Evolutionary conservation across 192 early-diverging fungal genomes (phyloP).

Genomic region (Linnemannia exigua): DNA sequence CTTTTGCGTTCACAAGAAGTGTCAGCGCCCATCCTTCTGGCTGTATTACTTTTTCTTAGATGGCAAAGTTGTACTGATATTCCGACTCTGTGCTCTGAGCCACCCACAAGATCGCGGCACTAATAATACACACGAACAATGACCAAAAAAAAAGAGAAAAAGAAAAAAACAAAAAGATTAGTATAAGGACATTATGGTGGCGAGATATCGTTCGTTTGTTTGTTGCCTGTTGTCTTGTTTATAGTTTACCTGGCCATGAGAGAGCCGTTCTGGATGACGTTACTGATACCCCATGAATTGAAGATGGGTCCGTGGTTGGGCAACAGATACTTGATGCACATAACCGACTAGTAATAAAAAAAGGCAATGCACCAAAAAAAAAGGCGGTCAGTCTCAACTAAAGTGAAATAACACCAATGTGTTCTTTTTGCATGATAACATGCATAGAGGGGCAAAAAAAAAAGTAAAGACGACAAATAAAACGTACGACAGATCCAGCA

Average conservation of each 20-base stretch:
- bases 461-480: background rate
- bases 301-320: slow-evolving; percentile 36
- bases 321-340: slow-evolving; percentile 51
- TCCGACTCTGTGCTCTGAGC: slow-evolving; percentile 54
- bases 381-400: no score
- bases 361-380: background rate
- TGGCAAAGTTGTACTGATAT: slow-evolving; percentile 41
- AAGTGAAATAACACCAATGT: no score
- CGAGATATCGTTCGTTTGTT: background rate
- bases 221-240: background rate
- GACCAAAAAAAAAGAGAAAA: slow-evolving; percentile 8
- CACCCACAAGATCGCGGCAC: slow-evolving; percentile 61
- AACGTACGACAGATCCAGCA: slow-evolving; percentile 65
- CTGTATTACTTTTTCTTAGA: slow-evolving; percentile 4
- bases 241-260: slow-evolving; percentile 46
- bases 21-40: no score
- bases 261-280: slow-evolving; percentile 43
- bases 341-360: slow-evolving; percentile 22
- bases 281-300: slow-evolving; percentile 47
- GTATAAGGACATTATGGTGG: background rate
- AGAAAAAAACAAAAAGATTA: no score
- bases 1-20: no score
- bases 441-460: background rate
- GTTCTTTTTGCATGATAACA: no score
- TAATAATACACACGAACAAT: slow-evolving; percentile 2